These are phyloP conservation scores for Macrocybe gigantea DNA, from an alignment of 768 basidiomycete genomes.

Conservation along the genomic window DNA sequence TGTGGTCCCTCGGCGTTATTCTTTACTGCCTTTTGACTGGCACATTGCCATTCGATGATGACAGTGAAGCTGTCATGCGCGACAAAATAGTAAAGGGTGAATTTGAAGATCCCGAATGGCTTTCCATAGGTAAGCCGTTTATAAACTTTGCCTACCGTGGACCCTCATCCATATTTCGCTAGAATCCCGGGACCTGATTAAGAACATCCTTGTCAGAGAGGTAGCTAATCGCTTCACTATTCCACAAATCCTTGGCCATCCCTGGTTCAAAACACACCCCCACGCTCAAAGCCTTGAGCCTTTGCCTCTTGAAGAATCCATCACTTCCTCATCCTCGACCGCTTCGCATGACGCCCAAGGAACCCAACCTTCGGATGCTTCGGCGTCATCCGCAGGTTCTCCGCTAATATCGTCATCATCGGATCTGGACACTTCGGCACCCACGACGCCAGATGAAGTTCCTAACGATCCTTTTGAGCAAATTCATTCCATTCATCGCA, in stretches of 20 bases:
- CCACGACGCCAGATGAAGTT: slow-evolving; percentile 53
- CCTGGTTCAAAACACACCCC: slow-evolving; percentile 67
- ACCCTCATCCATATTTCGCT: slow-evolving; percentile 4
- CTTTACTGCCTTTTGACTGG: slow-evolving; percentile 87
- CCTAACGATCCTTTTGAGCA: slow-evolving; percentile 37
- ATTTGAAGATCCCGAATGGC: slow-evolving; percentile 91
- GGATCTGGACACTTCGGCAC: slow-evolving; percentile 38
- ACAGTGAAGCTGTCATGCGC: slow-evolving; percentile 81
- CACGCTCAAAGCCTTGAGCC: slow-evolving; percentile 26
- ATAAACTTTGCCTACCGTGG: not conserved
- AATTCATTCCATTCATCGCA: slow-evolving; percentile 36
- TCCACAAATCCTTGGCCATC: slow-evolving; percentile 76
- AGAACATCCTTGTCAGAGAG: slow-evolving; percentile 71
- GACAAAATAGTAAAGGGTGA: slow-evolving; percentile 77
- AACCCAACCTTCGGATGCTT: slow-evolving; percentile 15
- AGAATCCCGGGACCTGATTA: slow-evolving; percentile 87
- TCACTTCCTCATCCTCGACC: slow-evolving; percentile 25
- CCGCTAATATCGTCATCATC: slow-evolving; percentile 12
- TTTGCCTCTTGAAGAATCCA: slow-evolving; percentile 16
- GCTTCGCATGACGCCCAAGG: slow-evolving; percentile 19
- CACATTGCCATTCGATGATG: slow-evolving; percentile 86
- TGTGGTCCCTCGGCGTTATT: slow-evolving; percentile 94
- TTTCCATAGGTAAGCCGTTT: slow-evolving; percentile 62
- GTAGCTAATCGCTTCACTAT: slow-evolving; percentile 72
- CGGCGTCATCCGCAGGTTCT: slow-evolving; percentile 11